Evolutionary conservation across 75 land plant genomes (phyloP).

Genomic region (Ceratopteris richardii): DNA sequence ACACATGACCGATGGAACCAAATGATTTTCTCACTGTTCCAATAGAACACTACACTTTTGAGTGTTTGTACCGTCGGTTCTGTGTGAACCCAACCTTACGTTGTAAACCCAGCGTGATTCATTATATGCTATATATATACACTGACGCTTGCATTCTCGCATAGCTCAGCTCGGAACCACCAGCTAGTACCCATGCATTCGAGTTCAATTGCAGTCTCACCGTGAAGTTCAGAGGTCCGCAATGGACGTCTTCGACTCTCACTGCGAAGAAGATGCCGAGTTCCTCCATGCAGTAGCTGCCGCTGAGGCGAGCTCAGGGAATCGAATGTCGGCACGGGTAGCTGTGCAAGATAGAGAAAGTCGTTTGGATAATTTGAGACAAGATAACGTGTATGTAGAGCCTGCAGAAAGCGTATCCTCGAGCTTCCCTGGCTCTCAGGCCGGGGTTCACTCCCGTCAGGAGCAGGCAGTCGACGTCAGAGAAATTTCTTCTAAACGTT

Average conservation of each 20-base stretch:
- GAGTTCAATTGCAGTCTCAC: too few species aligned
- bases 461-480: not conserved
- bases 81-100: too few species aligned
- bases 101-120: too few species aligned
- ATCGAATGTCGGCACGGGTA: not conserved
- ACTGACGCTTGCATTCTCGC: too few species aligned
- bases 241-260: constrained; percentile 12
- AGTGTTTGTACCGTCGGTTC: too few species aligned
- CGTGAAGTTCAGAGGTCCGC: not conserved
- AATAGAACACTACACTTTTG: too few species aligned
- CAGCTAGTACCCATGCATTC: too few species aligned
- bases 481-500: not conserved
- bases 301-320: not conserved
- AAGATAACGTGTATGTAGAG: not conserved
- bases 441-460: not conserved
- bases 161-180: too few species aligned
- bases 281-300: constrained; percentile 7
- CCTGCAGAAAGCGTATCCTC: constrained; percentile 3
- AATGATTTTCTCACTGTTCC: too few species aligned
- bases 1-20: too few species aligned
- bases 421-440: not conserved
- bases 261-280: constrained; percentile 16
- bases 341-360: too few species aligned
- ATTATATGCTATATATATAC: too few species aligned
- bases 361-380: not conserved